These are phyloP conservation scores for Trametes meyenii DNA, from an alignment of 768 basidiomycete genomes.

Conservation along the genomic window DNA sequence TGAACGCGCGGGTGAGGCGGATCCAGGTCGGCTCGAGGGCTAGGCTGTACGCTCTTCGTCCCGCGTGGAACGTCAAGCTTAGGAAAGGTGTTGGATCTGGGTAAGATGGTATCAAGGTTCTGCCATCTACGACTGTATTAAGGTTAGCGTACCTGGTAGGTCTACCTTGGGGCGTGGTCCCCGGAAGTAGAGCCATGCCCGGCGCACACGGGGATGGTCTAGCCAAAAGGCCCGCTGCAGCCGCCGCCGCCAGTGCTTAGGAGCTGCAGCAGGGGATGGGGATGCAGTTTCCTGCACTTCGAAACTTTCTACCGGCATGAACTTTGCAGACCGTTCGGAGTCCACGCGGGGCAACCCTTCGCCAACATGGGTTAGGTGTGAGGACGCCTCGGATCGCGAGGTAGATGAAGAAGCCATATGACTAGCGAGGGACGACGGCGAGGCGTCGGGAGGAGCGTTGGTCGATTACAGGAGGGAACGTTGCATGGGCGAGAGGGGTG, in stretches of 20 bases:
- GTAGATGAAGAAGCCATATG: slow-evolving; percentile 19
- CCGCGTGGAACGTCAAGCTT: slow-evolving; percentile 47
- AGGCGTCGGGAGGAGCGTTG: neutral
- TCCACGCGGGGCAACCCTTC: neutral
- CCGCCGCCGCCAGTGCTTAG: neutral
- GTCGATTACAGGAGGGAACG: neutral
- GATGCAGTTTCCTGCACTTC: slow-evolving; percentile 17
- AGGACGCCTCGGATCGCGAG: slow-evolving; percentile 13
- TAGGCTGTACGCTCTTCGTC: slow-evolving; percentile 22
- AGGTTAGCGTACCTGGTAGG: slow-evolving; percentile 45
- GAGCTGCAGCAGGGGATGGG: neutral
- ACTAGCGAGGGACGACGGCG: neutral
- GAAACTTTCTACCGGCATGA: slow-evolving; percentile 13
- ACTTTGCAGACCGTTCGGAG: slow-evolving; percentile 8
- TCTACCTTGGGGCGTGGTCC: slow-evolving; percentile 63
- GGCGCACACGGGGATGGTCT: slow-evolving; percentile 25
- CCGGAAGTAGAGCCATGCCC: slow-evolving; percentile 45
- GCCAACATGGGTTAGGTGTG: slow-evolving; percentile 24
- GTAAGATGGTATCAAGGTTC: slow-evolving; percentile 6
- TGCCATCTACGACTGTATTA: slow-evolving; percentile 7
- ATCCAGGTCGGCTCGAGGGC: slow-evolving; percentile 57
- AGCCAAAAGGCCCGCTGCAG: slow-evolving; percentile 12
- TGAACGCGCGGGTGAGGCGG: slow-evolving; percentile 53
- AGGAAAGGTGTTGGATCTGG: slow-evolving; percentile 59
- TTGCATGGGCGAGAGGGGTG: slow-evolving; percentile 1